phyloP scores from a whole-genome alignment of 2,329 filamentous ascomycete species.

The Neodidymelliopsis sp. region DNA sequence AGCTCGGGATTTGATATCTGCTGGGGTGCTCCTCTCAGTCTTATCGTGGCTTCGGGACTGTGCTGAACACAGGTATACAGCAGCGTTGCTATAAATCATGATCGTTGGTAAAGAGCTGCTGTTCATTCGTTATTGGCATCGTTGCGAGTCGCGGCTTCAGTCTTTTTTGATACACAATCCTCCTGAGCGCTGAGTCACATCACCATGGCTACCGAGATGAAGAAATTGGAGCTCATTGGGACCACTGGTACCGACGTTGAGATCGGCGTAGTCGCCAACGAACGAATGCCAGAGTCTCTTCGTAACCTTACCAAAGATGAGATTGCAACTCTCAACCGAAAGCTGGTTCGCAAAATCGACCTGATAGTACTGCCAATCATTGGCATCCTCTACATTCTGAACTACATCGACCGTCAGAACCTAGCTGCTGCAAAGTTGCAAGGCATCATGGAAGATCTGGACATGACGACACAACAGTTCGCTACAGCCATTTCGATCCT shows the following conservation, averaged over 20 bases:
- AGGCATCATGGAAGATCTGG: constrained; percentile 30
- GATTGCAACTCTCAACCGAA: constrained; percentile 22
- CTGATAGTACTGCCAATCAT: constrained; percentile 27
- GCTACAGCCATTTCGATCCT: constrained; percentile 59
- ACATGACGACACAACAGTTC: constrained; percentile 30
- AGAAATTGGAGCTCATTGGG: constrained; percentile 13
- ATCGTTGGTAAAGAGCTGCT: constrained; percentile 2
- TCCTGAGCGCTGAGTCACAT: constrained; percentile 4
- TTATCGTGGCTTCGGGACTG: constrained; percentile 10
- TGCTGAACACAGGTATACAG: constrained; percentile 1
- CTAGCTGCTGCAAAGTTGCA: constrained; percentile 28
- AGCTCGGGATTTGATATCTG: constrained; percentile 10
- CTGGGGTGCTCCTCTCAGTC: constrained; percentile 19
- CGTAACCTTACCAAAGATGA: constrained; percentile 26
- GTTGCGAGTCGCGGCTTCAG: not conserved
- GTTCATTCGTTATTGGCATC: constrained; percentile 13
- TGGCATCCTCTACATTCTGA: constrained; percentile 30
- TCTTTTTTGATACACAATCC: not conserved
- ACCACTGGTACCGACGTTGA: constrained; percentile 13
- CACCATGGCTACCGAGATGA: constrained; percentile 12
- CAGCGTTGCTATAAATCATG: constrained; percentile 11
- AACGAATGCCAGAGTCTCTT: constrained; percentile 25
- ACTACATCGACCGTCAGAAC: constrained; percentile 33
- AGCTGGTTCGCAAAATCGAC: constrained; percentile 29
- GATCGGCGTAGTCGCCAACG: constrained; percentile 6